phyloP scores from a whole-genome alignment of 2,329 filamentous ascomycete species.

The Orbilia blumenaviensis region DNA sequence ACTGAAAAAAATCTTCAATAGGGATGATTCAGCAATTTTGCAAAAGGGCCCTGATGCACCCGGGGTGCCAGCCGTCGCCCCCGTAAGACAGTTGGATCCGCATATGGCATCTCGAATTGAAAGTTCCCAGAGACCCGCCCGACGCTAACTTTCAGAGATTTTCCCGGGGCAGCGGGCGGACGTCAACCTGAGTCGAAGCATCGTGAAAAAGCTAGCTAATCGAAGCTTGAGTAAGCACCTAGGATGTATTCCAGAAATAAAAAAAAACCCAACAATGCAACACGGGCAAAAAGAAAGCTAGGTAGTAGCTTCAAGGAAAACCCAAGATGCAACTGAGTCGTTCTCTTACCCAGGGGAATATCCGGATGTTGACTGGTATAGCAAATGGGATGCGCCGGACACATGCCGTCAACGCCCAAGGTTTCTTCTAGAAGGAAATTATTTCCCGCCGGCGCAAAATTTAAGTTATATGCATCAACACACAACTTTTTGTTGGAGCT shows the following conservation, averaged over 20 bases:
- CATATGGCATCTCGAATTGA: constrained; percentile 30
- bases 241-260: no score
- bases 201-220: no score
- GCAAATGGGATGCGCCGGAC: constrained; percentile 12
- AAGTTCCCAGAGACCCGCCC: not conserved
- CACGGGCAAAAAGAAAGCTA: not conserved
- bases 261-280: constrained; percentile 10
- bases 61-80: constrained; percentile 7
- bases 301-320: no score
- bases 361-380: constrained; percentile 8
- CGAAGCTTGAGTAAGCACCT: not conserved
- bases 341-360: not conserved
- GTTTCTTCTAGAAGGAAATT: constrained; percentile 6
- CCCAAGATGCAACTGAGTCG: constrained; percentile 10
- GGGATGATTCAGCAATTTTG: constrained; percentile 22
- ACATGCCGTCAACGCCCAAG: constrained; percentile 5
- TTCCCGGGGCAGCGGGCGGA: constrained; percentile 11
- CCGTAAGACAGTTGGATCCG: constrained; percentile 27
- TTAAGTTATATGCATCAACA: not conserved
- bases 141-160: constrained; percentile 27
- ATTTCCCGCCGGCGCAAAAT: not conserved
- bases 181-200: no score
- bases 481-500: not conserved
- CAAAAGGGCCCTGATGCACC: not conserved
- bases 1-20: not conserved